phyloP scores from a whole-genome alignment of 2,329 filamentous ascomycete genomes.

The Fusarium chuoi region DNA sequence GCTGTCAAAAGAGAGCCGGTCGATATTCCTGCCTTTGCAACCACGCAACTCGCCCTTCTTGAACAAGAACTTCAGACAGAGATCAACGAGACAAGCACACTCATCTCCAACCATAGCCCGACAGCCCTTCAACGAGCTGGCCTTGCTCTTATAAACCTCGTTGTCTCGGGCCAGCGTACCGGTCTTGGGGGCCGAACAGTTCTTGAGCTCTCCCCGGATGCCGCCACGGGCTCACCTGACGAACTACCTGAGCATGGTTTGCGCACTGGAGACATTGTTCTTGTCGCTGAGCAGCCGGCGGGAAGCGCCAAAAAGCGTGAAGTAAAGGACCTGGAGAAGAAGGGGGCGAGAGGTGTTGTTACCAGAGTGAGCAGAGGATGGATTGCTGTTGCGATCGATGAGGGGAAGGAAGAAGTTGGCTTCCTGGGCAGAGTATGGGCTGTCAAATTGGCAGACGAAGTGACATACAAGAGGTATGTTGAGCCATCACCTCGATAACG shows the following conservation, averaged over 20 bases:
- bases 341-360: conserved; percentile 77
- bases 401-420: conserved; percentile 63
- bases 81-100: conserved; percentile 73
- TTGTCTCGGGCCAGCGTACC: conserved; percentile 80
- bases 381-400: conserved; percentile 76
- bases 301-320: conserved; percentile 78
- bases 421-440: conserved; percentile 67
- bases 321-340: conserved; percentile 75
- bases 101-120: conserved; percentile 76
- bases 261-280: conserved; percentile 80
- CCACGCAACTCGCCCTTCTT: conserved; percentile 76
- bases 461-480: conserved; percentile 67
- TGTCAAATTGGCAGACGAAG: conserved; percentile 75
- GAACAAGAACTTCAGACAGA: conserved; percentile 78
- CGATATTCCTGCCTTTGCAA: conserved; percentile 75
- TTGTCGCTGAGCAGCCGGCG: conserved; percentile 78
- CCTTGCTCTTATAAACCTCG: conserved; percentile 81
- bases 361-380: conserved; percentile 67
- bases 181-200: conserved; percentile 93
- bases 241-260: conserved; percentile 79
- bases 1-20: conserved; percentile 54
- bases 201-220: conserved; percentile 79
- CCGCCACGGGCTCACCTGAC: conserved; percentile 66
- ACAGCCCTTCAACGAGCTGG: conserved; percentile 77
- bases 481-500: background rate